Evolutionary conservation across 2,329 filamentous ascomycete genomes (phyloP), one percentile per base, ranked within the genome.

Genomic region (Cladorrhinum sp.): DNA sequence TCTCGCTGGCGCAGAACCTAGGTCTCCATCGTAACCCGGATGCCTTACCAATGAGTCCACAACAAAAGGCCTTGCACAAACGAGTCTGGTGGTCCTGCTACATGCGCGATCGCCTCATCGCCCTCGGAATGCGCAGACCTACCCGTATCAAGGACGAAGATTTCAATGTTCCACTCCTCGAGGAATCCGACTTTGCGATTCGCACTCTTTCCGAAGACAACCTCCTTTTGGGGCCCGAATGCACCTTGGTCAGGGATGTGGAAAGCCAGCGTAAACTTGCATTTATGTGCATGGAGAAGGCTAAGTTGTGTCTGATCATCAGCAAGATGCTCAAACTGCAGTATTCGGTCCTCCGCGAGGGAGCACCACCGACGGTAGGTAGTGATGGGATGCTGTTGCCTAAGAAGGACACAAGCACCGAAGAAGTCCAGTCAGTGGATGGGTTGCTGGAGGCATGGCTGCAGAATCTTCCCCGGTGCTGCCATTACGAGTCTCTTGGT

Each of bases 51-150:
- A 91, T 96, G 84, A 83, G 89, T 41, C 75, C 78, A 2, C 81
- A 85, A 57, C 89, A 90, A 69, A 90, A 92, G 71, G 91, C 87
- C 69, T 78, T 97, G 55, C 96, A 93, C 90, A 96, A 96, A 77
- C 84, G 93, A 57, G 95, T 97, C 67, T 98, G 93, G 93, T 98
- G 93, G 93, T 96, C 91, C 29, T 96, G 91, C 65, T 96, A 96
- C 71, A 96, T 96, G 86, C 88, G 93, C 58, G 93, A 98, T 75
- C 89, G 93, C 53, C 82, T 97, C 48, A 92, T 97, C 64, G 93
- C 93, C 1, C 79, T 98, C 12, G 93, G 93, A 59, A 97, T 97
- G 93, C 86, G 93, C 59, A 86, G 93, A 57, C 93, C 93, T 3
- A 96, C 92, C 41, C 84, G 93, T 57, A 96, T 97, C 75, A 96